Base-by-base conservation (phyloP, 345 rosid genomes). In the Fremontodendron californicum region DNA sequence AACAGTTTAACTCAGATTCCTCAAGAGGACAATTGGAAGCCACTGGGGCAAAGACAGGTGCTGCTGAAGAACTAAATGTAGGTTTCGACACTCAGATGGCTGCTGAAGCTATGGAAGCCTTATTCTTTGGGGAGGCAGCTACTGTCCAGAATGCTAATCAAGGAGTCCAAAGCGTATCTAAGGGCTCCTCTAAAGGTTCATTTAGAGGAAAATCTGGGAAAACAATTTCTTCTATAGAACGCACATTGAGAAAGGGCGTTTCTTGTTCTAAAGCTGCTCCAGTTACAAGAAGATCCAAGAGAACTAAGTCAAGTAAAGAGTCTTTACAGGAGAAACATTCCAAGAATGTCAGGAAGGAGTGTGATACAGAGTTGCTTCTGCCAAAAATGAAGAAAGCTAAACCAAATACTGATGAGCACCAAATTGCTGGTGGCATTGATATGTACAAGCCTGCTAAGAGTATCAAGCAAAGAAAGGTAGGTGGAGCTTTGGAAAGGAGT, bases 31-130 rank as follows among this genome's bases (percentile, higher is more conserved):
- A 75, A 58, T 52, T 71, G 65, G 86, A 86, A 67, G 82, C 76
- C 68, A 54, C 74, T 76, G 71, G 65, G 66, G 37, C 75, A 40
- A 71, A 77, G 74, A 80, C 70, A 58, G 84, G 77, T 72, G 48
- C 77, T 79, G 76, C 79, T 45, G 87, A 86, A 77, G 81, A 74
- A 77, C 84, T 78, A 81, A 61, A 82, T 78, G 88, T 87, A 66
- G 98, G 99, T 77, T 79, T 85, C 68, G 96, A 92, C 76, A 95
- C 98, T 48, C 99, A 92, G 81, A 82, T 93, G 84, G 99, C 98
- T 69, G 99, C 98, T 68, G 99, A 93, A 85, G 99, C 89, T 5
- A 93, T 95, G 85, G 93, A 87, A 88, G 92, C 91, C 77, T 89
- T 95, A 65, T 79, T 80, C 58, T 70, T 57, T 79, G 98, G 87